phyloP scores from a whole-genome alignment of 1,284 basidiomycete genomes.

The Cutaneotrichosporon sp. region DNA sequence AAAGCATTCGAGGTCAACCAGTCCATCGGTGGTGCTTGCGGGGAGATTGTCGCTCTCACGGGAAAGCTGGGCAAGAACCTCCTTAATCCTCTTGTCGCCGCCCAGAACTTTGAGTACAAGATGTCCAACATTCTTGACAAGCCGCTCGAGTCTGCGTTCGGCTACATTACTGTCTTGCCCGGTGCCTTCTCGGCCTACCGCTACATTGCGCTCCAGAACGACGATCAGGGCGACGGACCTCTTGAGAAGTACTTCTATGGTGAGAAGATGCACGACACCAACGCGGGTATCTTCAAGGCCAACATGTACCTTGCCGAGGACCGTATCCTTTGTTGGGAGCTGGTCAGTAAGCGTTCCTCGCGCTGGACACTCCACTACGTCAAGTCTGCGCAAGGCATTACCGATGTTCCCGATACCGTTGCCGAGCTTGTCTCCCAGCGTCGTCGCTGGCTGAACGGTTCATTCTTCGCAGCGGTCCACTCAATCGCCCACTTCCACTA shows the following conservation, averaged over 20 bases:
- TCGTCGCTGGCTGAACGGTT: slow-evolving; percentile 93
- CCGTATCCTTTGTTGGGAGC: slow-evolving; percentile 83
- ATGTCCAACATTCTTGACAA: slow-evolving; percentile 92
- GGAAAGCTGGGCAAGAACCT: slow-evolving; percentile 72
- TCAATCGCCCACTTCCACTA: slow-evolving; percentile 86
- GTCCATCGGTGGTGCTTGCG: slow-evolving; percentile 92
- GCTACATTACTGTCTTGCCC: slow-evolving; percentile 87
- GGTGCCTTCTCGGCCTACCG: slow-evolving; percentile 69
- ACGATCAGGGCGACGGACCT: slow-evolving; percentile 80
- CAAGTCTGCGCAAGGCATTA: slow-evolving; percentile 85
- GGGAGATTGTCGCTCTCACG: slow-evolving; percentile 90
- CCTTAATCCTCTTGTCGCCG: slow-evolving; percentile 68
- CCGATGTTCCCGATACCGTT: slow-evolving; percentile 83
- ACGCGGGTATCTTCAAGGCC: slow-evolving; percentile 81
- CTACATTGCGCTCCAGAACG: slow-evolving; percentile 87
- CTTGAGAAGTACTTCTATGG: slow-evolving; percentile 92
- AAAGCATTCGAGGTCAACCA: slow-evolving; percentile 95
- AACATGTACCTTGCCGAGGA: slow-evolving; percentile 92
- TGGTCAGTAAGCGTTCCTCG: slow-evolving; percentile 78
- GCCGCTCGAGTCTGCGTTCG: slow-evolving; percentile 72
- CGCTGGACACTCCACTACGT: slow-evolving; percentile 91
- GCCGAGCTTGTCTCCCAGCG: slow-evolving; percentile 89
- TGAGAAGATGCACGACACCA: slow-evolving; percentile 84
- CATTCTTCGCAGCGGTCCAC: slow-evolving; percentile 92
- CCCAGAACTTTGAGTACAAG: slow-evolving; percentile 70